Conservation (phyloP, 768 basidiomycete species). For the Agaricus subrufescens region DNA sequence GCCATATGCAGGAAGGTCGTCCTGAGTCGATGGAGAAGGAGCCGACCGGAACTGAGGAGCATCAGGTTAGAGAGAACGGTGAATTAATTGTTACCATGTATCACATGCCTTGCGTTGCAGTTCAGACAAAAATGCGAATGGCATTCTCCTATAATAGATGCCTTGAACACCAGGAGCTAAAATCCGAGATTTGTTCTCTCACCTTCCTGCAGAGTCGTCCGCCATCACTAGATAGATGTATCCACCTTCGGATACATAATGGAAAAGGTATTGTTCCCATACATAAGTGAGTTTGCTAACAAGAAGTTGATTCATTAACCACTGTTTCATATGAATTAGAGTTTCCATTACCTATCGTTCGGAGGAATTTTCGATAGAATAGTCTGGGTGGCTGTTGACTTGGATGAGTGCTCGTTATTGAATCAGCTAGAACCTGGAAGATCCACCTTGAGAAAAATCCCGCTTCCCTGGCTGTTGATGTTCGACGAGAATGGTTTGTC, state of each 20-base stretch:
- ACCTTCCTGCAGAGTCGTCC: conserved; percentile 90
- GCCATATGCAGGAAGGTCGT: conserved; percentile 52
- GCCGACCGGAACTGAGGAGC: conserved; percentile 49
- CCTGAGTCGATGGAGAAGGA: conserved; percentile 60
- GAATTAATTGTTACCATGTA: conserved; percentile 6
- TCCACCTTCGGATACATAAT: conserved; percentile 88
- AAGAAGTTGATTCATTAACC: conserved; percentile 7
- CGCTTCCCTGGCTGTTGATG: conserved; percentile 67
- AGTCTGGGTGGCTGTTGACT: conserved; percentile 64
- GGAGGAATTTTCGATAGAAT: conserved; percentile 96
- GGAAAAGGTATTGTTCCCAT: conserved; percentile 92
- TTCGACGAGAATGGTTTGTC: conserved; percentile 79
- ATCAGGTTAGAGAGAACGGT: background rate
- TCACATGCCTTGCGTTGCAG: conserved; percentile 68
- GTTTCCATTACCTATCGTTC: conserved; percentile 50
- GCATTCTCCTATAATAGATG: conserved; percentile 60
- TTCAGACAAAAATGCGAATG: conserved; percentile 89
- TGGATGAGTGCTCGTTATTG: background rate
- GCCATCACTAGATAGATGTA: conserved; percentile 92
- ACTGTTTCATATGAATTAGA: background rate
- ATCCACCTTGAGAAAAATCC: conserved; percentile 83
- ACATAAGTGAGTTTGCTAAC: conserved; percentile 78
- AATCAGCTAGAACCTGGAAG: background rate
- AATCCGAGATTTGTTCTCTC: conserved; percentile 17
- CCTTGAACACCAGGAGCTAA: conserved; percentile 1